These are phyloP conservation scores for Boletus reticuloceps DNA, from an alignment of 768 basidiomycete genomes.

Conservation along the genomic window DNA sequence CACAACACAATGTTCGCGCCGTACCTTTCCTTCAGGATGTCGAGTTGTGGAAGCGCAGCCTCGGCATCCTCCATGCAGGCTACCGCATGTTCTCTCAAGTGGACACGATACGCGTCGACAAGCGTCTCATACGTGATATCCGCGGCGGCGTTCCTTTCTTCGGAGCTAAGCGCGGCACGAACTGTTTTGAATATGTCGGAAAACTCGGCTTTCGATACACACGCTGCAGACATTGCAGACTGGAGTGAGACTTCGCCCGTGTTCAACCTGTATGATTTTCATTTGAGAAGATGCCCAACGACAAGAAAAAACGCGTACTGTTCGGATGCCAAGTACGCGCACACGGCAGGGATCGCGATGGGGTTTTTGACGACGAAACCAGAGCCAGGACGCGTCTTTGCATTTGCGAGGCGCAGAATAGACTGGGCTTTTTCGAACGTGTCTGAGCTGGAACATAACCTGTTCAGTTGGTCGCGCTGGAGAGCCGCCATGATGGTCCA, in stretches of 20 bases:
- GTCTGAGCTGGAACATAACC: slow-evolving; percentile 22
- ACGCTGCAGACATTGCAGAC: slow-evolving; percentile 23
- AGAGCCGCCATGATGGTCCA: neutral
- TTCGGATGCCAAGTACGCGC: slow-evolving; percentile 33
- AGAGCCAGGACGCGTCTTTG: slow-evolving; percentile 28
- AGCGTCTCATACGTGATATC: slow-evolving; percentile 32
- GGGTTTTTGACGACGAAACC: slow-evolving; percentile 26
- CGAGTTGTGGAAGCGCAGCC: slow-evolving; percentile 11
- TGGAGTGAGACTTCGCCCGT: slow-evolving; percentile 28
- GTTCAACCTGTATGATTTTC: slow-evolving; percentile 18
- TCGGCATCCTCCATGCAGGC: slow-evolving; percentile 38
- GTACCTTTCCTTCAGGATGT: slow-evolving; percentile 19
- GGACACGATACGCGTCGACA: slow-evolving; percentile 26
- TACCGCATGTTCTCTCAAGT: slow-evolving; percentile 13
- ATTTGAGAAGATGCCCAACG: neutral
- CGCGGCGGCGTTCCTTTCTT: neutral
- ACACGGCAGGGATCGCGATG: slow-evolving; percentile 26
- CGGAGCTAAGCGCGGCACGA: slow-evolving; percentile 13
- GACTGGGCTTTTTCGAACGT: slow-evolving; percentile 23
- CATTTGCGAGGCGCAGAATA: slow-evolving; percentile 17
- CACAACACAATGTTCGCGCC: slow-evolving; percentile 28
- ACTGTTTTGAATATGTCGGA: slow-evolving; percentile 23
- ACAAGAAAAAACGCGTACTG: slow-evolving; percentile 18
- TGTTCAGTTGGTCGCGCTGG: slow-evolving; percentile 18
- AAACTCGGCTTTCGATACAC: slow-evolving; percentile 22